A percentile compares a stretch with the other conserved stretches of the same genome.
Evolutionary conservation across 345 rosid species (phyloP).

Genomic region (Bruguiera gymnorhiza): DNA sequence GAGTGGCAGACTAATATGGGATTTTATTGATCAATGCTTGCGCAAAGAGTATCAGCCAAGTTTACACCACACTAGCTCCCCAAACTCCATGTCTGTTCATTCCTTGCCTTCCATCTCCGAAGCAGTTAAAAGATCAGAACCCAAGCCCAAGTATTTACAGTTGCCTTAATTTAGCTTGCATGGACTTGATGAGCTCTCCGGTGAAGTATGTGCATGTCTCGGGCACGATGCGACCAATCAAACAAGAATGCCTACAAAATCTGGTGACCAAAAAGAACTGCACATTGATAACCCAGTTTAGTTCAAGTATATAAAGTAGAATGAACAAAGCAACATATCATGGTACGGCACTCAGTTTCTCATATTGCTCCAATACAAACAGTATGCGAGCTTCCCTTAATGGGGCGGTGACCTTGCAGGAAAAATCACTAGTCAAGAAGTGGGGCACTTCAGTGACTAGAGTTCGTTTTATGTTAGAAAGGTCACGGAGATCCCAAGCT

Average conservation of each 20-base stretch:
- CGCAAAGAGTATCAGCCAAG: background rate
- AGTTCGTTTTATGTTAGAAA: no score
- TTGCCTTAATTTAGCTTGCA: slow-evolving; percentile 23
- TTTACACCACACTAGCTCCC: background rate
- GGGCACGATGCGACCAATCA: slow-evolving; percentile 42
- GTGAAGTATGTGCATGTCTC: slow-evolving; percentile 45
- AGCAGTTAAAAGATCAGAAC: slow-evolving; percentile 1
- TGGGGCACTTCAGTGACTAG: no score
- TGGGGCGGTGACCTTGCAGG: slow-evolving; percentile 17
- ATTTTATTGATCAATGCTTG: background rate
- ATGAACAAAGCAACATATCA: slow-evolving; percentile 36
- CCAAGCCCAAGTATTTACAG: slow-evolving; percentile 15
- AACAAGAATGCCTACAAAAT: slow-evolving; percentile 41
- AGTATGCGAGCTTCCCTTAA: slow-evolving; percentile 62
- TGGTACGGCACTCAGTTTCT: slow-evolving; percentile 45
- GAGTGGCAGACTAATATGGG: background rate
- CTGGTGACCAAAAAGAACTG: no score
- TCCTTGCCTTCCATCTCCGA: background rate
- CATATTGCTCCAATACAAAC: slow-evolving; percentile 52
- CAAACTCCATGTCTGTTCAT: slow-evolving; percentile 19
- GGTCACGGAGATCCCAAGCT: no score
- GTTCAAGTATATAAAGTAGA: background rate
- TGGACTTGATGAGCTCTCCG: slow-evolving; percentile 34
- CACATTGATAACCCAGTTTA: no score
- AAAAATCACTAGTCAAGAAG: no score